phyloP scores from a whole-genome alignment of 2,329 filamentous ascomycete species.

The Exophiala calicioides region DNA sequence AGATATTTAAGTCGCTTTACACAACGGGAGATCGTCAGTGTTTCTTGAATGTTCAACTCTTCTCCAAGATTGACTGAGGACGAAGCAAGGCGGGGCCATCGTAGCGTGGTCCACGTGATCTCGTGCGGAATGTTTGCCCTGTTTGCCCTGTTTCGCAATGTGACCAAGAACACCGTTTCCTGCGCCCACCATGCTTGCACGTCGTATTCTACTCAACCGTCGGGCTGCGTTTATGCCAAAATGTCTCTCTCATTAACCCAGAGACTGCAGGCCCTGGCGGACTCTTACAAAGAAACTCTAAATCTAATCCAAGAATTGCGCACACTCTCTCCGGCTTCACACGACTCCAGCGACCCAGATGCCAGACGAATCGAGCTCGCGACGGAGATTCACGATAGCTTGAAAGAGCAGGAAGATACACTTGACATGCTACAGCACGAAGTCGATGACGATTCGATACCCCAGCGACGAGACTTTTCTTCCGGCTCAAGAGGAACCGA shows the following conservation, averaged over 20 bases:
- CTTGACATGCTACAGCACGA: slow-evolving; percentile 79
- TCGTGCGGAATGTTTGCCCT: slow-evolving; percentile 8
- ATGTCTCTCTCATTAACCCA: slow-evolving; percentile 49
- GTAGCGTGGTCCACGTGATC: too few relatives aligned
- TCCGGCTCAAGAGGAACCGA: slow-evolving; percentile 47
- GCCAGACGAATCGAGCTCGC: slow-evolving; percentile 68
- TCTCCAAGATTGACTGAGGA: too few relatives aligned
- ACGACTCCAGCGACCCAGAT: slow-evolving; percentile 64
- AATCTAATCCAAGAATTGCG: slow-evolving; percentile 59
- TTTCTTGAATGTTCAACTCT: too few relatives aligned
- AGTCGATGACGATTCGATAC: slow-evolving; percentile 57
- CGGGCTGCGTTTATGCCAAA: too few relatives aligned
- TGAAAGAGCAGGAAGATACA: slow-evolving; percentile 80
- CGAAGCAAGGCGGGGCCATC: too few relatives aligned
- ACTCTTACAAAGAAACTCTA: slow-evolving; percentile 55
- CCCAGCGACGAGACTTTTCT: slow-evolving; percentile 10
- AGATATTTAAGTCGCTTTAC: too few relatives aligned
- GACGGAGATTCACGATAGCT: slow-evolving; percentile 73
- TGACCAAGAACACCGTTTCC: too few relatives aligned
- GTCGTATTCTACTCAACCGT: not conserved
- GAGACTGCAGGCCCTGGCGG: slow-evolving; percentile 55
- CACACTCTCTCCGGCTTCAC: slow-evolving; percentile 63
- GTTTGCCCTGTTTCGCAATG: slow-evolving; percentile 16
- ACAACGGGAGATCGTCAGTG: too few relatives aligned
- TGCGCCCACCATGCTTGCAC: not conserved